A percentile compares a stretch with the other conserved stretches of the same genome.
Conservation (phyloP, 2,329 filamentous ascomycete species). For the Ascochyta rabiei region DNA sequence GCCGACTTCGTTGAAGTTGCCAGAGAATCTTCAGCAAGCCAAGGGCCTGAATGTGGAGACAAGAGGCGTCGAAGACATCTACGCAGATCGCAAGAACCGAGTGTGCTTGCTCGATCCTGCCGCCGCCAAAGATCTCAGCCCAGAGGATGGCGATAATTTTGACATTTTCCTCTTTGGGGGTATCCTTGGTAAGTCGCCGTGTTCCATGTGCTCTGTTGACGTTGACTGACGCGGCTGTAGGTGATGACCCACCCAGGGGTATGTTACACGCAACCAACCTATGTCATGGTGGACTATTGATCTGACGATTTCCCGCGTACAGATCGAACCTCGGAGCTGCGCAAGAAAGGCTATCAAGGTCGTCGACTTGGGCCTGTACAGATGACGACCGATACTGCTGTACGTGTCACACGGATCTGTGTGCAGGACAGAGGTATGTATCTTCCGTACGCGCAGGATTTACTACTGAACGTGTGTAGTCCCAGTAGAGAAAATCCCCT, state of each 20-base stretch:
- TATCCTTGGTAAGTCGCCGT: constrained; percentile 73
- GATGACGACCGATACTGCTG: constrained; percentile 98
- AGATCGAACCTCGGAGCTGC: constrained; percentile 95
- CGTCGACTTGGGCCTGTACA: constrained; percentile 88
- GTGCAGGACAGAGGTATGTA: constrained; percentile 78
- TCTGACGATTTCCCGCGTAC: constrained; percentile 28
- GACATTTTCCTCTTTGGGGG: constrained; percentile 95
- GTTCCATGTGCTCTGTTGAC: not conserved
- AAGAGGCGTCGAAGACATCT: constrained; percentile 82
- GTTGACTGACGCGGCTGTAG: constrained; percentile 55
- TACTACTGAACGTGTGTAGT: constrained; percentile 58
- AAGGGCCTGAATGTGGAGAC: constrained; percentile 74
- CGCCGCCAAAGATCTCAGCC: constrained; percentile 78
- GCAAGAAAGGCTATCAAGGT: constrained; percentile 89
- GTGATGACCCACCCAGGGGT: constrained; percentile 94
- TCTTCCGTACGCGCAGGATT: not conserved
- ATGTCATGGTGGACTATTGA: not conserved
- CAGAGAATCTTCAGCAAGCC: constrained; percentile 62
- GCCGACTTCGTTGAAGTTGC: constrained; percentile 67
- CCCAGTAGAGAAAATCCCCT: constrained; percentile 77
- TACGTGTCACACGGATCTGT: constrained; percentile 88
- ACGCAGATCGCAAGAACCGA: constrained; percentile 70
- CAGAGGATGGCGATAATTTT: constrained; percentile 81
- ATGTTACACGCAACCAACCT: constrained; percentile 40
- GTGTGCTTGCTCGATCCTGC: constrained; percentile 91